These are phyloP conservation scores for Recurvomyces mirabilis DNA, from an alignment of 495 filamentous ascomycete species.

Conservation along the genomic window DNA sequence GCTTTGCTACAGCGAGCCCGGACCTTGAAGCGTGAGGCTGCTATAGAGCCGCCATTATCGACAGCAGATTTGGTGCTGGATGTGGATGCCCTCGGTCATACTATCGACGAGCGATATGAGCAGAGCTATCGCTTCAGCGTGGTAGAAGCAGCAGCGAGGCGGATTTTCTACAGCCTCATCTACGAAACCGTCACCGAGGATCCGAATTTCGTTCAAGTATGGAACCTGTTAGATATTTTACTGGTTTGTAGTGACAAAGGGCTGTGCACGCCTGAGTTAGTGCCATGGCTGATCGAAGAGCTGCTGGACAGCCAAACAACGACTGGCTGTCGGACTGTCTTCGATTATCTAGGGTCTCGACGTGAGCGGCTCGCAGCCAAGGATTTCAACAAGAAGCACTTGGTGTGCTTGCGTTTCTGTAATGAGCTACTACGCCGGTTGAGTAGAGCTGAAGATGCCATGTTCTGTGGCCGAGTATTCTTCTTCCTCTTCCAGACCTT, in stretches of 20 bases:
- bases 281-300: slow-evolving; percentile 88
- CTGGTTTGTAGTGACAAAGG: slow-evolving; percentile 78
- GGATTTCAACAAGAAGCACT: slow-evolving; percentile 71
- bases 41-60: slow-evolving; percentile 69
- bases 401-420: slow-evolving; percentile 81
- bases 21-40: slow-evolving; percentile 48
- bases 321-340: slow-evolving; percentile 74
- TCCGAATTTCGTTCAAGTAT: slow-evolving; percentile 65
- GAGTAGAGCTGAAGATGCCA: slow-evolving; percentile 87
- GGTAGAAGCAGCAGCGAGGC: slow-evolving; percentile 67
- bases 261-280: slow-evolving; percentile 70
- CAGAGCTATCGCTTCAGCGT: slow-evolving; percentile 34
- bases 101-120: slow-evolving; percentile 20
- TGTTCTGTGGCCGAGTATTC: slow-evolving; percentile 92
- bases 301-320: slow-evolving; percentile 93
- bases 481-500: slow-evolving; percentile 98
- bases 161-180: slow-evolving; percentile 54
- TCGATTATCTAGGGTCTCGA: slow-evolving; percentile 87
- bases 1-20: slow-evolving; percentile 54
- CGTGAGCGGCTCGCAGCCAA: slow-evolving; percentile 76
- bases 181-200: slow-evolving; percentile 45
- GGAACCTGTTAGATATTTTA: slow-evolving; percentile 87
- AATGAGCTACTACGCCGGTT: slow-evolving; percentile 88
- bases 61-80: slow-evolving; percentile 41
- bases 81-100: slow-evolving; percentile 34